Evolutionary conservation across 768 basidiomycete species (phyloP).

Genomic region (Leccinum rimulosum): DNA sequence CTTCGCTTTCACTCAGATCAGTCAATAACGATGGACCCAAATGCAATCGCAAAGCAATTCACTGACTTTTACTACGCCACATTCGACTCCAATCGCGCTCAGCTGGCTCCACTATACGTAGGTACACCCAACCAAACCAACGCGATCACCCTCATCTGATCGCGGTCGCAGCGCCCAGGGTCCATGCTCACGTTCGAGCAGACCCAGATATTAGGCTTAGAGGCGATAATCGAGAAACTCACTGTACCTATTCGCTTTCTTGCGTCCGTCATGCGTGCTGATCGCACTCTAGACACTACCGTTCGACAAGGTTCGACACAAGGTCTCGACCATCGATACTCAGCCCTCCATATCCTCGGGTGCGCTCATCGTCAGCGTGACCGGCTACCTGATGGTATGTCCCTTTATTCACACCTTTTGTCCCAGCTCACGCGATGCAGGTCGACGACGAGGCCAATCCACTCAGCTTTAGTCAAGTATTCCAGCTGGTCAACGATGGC

Average conservation of each 20-base stretch:
- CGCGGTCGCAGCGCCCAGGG: slow-evolving; percentile 51
- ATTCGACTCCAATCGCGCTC: slow-evolving; percentile 63
- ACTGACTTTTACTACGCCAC: slow-evolving; percentile 78
- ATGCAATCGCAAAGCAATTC: slow-evolving; percentile 74
- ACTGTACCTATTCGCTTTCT: slow-evolving; percentile 40
- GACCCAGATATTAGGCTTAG: slow-evolving; percentile 49
- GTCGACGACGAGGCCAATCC: slow-evolving; percentile 79
- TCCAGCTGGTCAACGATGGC: slow-evolving; percentile 83
- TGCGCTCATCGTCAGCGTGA: slow-evolving; percentile 78
- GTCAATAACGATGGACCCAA: slow-evolving; percentile 66
- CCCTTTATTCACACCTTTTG: not conserved
- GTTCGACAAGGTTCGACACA: slow-evolving; percentile 80
- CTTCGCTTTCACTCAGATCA: slow-evolving; percentile 14
- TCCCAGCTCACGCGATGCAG: slow-evolving; percentile 36
- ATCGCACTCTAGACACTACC: slow-evolving; percentile 55
- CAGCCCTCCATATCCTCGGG: slow-evolving; percentile 71
- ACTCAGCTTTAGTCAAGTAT: slow-evolving; percentile 89
- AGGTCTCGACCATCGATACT: slow-evolving; percentile 77
- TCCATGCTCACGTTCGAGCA: slow-evolving; percentile 91
- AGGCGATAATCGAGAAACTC: slow-evolving; percentile 69
- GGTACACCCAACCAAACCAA: slow-evolving; percentile 30
- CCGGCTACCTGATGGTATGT: slow-evolving; percentile 76
- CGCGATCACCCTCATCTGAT: slow-evolving; percentile 28
- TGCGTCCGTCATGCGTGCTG: not conserved
- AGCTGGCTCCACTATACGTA: slow-evolving; percentile 74